Conservation (phyloP, 805 yeast species). For the Starmerella gropengiesseri region DNA sequence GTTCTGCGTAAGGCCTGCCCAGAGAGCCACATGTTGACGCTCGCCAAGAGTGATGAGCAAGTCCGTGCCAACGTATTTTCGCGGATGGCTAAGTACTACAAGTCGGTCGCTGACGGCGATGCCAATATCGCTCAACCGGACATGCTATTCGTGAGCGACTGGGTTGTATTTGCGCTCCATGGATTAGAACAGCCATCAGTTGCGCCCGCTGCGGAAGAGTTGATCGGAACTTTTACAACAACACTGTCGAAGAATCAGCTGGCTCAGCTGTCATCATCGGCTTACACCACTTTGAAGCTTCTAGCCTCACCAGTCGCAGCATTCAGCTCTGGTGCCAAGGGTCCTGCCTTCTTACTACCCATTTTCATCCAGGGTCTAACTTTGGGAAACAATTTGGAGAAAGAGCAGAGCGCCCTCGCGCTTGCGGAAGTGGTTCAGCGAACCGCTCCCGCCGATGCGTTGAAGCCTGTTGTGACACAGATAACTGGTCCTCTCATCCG, state of each 20-base stretch:
- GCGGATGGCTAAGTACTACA: constrained; percentile 63
- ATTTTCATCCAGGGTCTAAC: constrained; percentile 88
- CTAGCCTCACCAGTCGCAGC: constrained; percentile 63
- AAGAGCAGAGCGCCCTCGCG: constrained; percentile 78
- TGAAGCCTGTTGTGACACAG: constrained; percentile 80
- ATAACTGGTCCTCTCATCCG: constrained; percentile 97
- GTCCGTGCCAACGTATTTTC: constrained; percentile 39
- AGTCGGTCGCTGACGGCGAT: constrained; percentile 26
- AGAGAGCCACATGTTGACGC: constrained; percentile 49
- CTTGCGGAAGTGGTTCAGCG: constrained; percentile 78
- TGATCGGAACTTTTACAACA: constrained; percentile 44
- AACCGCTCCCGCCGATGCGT: constrained; percentile 61
- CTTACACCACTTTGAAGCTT: constrained; percentile 56
- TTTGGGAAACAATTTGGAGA: constrained; percentile 78
- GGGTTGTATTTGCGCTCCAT: constrained; percentile 55
- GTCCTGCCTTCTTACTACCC: constrained; percentile 82
- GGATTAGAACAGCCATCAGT: constrained; percentile 36
- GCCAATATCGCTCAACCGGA: constrained; percentile 24
- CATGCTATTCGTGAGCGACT: constrained; percentile 59
- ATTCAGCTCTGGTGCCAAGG: constrained; percentile 49
- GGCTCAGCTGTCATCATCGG: constrained; percentile 70
- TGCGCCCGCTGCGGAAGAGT: constrained; percentile 49
- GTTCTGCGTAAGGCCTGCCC: constrained; percentile 49
- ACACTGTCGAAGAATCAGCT: constrained; percentile 64
- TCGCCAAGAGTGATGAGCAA: constrained; percentile 67